Base-by-base conservation (phyloP, 2,329 filamentous ascomycete species). In the Ceratocystis alfenasii region DNA sequence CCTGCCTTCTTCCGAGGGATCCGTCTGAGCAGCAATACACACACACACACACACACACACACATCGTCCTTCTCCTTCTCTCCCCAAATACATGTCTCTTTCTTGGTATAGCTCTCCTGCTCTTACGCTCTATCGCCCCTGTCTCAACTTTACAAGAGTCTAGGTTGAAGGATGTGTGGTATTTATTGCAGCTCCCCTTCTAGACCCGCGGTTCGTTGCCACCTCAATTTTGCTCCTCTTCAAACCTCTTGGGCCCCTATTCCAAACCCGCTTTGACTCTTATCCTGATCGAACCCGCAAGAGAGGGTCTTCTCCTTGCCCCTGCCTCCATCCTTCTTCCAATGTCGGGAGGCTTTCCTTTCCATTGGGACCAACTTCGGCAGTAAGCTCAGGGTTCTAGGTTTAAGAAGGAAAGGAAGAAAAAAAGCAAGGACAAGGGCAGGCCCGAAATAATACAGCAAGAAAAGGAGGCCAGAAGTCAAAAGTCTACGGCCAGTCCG, bases 341-440 rank as follows among this genome's bases (percentile, higher is more conserved):
- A 33, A 36, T 59, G 55, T 59, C 55, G 55, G 55, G 55, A 59
- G 15, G 55, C 55, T 59, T 59, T 59, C 55, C 55, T 59, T 59
- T 59, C 55, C 55, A 36, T 20, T 59, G 55, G 55, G 55, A 33
- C 30, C 28, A 59, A 36, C 55, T 59, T 59, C 55, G 28, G 55
- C 28, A 59, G 55, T n/a, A 30, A 33, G 28, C 5, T 3, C 22
- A 53, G 48, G 48, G 48, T 53, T 53, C 48, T 15, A 20, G 22
- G 48, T 41, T 41, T 5, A 50, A 25, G 22, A 33, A 17, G 30
- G 12, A 8, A 33, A 10, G 50, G 50, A 28, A 55, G 1, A 28
- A 1, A 8, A 55, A 28, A 25, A 30, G 10, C 5, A n/a, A 59
- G 28, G n/a, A 36, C 12, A 59, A 41, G 36, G 36, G 10, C 3